Conservation (phyloP, 164 flowering plant genomes). For the Brasenia schreberi region DNA sequence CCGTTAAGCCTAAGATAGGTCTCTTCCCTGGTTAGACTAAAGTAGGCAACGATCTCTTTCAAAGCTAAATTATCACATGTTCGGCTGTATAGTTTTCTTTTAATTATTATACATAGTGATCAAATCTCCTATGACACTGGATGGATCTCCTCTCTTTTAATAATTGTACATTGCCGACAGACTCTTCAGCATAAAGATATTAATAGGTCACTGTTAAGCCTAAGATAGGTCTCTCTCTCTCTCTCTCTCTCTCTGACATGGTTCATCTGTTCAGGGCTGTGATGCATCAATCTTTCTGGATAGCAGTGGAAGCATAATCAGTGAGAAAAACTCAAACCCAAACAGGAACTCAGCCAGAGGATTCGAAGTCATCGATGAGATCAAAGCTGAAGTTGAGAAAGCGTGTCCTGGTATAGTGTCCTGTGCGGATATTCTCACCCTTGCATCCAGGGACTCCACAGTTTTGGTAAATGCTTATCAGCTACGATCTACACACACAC, state of each 20-base stretch:
- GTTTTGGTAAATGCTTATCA: conserved; percentile 31
- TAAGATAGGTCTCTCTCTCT: background rate
- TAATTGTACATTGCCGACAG: too few species aligned
- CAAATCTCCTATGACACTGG: too few species aligned
- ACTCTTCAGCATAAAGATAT: background rate
- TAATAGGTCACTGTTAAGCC: background rate
- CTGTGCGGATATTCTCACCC: conserved; percentile 80
- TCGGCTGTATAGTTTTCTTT: too few species aligned
- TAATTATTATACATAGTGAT: too few species aligned
- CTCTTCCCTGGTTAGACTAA: background rate
- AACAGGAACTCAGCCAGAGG: conserved; percentile 78
- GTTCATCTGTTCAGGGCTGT: conserved; percentile 52
- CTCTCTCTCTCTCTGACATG: background rate
- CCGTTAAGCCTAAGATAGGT: background rate
- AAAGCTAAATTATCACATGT: too few species aligned
- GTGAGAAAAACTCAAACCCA: conserved; percentile 67
- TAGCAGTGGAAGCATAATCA: conserved; percentile 45
- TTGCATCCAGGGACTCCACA: conserved; percentile 90
- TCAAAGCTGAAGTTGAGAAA: conserved; percentile 76
- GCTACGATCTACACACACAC: background rate
- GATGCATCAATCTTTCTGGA: conserved; percentile 76
- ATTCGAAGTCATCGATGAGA: conserved; percentile 77
- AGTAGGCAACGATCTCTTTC: too few species aligned
- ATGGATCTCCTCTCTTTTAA: too few species aligned
- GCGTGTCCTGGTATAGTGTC: conserved; percentile 85